These are phyloP conservation scores for Avicennia marina DNA, from an alignment of 257 asterid species.

Conservation along the genomic window DNA sequence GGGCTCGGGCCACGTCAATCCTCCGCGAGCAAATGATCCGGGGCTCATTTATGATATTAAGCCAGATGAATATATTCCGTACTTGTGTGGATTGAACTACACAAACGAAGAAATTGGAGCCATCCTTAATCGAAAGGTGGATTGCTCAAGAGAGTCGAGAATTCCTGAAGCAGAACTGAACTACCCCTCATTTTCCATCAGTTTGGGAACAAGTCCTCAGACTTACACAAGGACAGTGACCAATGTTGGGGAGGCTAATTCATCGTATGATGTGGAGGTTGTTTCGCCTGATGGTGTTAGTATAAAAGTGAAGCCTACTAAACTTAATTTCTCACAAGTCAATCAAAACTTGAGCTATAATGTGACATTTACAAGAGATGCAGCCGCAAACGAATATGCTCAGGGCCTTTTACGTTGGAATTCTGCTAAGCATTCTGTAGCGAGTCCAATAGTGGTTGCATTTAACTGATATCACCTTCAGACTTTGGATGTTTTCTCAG, in stretches of 20 bases:
- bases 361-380: too few relatives aligned
- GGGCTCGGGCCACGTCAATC: constrained; percentile 26
- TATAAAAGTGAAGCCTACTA: constrained; percentile 37
- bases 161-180: constrained; percentile 20
- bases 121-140: constrained; percentile 12
- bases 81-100: constrained; percentile 25
- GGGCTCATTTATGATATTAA: constrained; percentile 22
- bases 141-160: constrained; percentile 19
- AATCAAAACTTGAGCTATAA: too few relatives aligned
- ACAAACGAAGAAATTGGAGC: constrained; percentile 9
- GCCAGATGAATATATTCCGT: constrained; percentile 27
- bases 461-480: too few relatives aligned
- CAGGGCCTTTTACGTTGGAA: too few relatives aligned
- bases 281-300: constrained; percentile 22
- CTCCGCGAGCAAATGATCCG: constrained; percentile 18
- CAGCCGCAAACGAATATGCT: too few relatives aligned
- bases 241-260: constrained; percentile 25
- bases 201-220: neutral
- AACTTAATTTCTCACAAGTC: too few relatives aligned
- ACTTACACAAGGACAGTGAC: constrained; percentile 21
- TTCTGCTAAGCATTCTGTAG: too few relatives aligned
- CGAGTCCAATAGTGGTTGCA: too few relatives aligned
- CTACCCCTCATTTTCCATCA: constrained; percentile 20
- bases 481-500: too few relatives aligned
- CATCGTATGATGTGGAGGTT: constrained; percentile 20